Base-by-base conservation (phyloP, 2,329 filamentous ascomycete species). In the Talaromyces sp. region DNA sequence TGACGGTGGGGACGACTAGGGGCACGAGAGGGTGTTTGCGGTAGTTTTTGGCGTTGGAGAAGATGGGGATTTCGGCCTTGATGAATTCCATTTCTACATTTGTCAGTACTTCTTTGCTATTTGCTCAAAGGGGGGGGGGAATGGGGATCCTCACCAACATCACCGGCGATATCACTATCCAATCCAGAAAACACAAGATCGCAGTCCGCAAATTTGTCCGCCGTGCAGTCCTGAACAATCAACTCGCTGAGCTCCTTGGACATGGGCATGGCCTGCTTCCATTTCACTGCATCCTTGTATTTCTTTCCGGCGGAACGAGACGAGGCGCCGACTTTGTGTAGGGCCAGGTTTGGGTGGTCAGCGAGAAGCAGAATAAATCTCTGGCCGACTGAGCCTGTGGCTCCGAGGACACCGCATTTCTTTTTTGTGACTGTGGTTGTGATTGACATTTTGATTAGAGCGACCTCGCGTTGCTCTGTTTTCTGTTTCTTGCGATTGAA, bases 31-130 rank as follows among this genome's bases (percentile, higher is more conserved):
- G 92, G 77, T 97, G 89, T 76, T 90, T 90, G 72, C 95, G 91
- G 85, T 97, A 92, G 86, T 97, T 98, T 81, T 97, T 97, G 61
- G 95, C 93, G 79, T 98, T 99, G 73, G 93, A 97, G 83, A 99
- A 98, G 77, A 97, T 91, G 73, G 92, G 88, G 61, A 97, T 88
- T 74, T 97, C 89, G 67, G 92, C 89, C 75, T 90, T 90, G 74
- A 96, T 85, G 79, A 98, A 98, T 71, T 91, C 91, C 86, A 91
- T 91, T 79, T 98, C 93, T 93, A 72, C 54, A 65, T 29, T 93
- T 71, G 11, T 60, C 65, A 43, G 29, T 38, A 47, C 13, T 10
- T 40, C 61, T 31, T 17, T 45, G 19, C 3, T 45, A 3, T n/a
- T 45, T n/a, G 2, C 6, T 1, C 53, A 43, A 29, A 29, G 27